Base-by-base conservation (phyloP, 495 filamentous ascomycete genomes). In the Aspergillus bertholletiae region DNA sequence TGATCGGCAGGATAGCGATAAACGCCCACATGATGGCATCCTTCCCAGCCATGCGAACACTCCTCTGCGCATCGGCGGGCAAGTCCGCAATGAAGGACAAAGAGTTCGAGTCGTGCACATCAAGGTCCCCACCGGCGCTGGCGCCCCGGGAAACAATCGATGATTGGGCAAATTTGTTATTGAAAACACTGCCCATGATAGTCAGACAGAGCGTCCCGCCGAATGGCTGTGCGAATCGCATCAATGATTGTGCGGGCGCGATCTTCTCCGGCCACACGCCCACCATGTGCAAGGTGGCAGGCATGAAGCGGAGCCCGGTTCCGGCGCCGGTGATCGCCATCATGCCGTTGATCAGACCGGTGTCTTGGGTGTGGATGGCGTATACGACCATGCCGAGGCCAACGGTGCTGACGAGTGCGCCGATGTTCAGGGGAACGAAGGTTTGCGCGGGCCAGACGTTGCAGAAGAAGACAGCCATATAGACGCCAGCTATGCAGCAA, bases 151-250 rank as follows among this genome's bases (percentile, higher is more conserved):
- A 26, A 17, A 20, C 21, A 22, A 23, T n/a, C 32, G 53, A 27
- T 20, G 65, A 44, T 21, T 49, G 55, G 44, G 18, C 39, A 7
- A 68, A 63, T 27, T 71, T 77, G 63, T 85, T 85, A 52, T 82
- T 81, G 62, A 86, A 84, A 1, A 86, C 81, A 26, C 73, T 76
- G 6, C 79, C 71, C 80, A 86, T 84, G 41, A 86, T 73, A 0
- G 83, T 84, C 23, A 84, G 65, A 4, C 70, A 74, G 12, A 86
- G 55, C 0, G 83, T 80, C 23, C 83, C 83, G 23, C 84, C 84
- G 52, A 87, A 80, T 0, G 78, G 78, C 24, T 73, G 49, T 3
- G 77, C 71, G 44, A 85, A 80, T 0, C 68, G 56, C 57, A 80
- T 71, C 3, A 85, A 54, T 15, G 77, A 80, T 53, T 79, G 70